These are phyloP conservation scores for Ammopiptanthus mongolicus DNA, from an alignment of 306 rosid genomes.

Conservation along the genomic window DNA sequence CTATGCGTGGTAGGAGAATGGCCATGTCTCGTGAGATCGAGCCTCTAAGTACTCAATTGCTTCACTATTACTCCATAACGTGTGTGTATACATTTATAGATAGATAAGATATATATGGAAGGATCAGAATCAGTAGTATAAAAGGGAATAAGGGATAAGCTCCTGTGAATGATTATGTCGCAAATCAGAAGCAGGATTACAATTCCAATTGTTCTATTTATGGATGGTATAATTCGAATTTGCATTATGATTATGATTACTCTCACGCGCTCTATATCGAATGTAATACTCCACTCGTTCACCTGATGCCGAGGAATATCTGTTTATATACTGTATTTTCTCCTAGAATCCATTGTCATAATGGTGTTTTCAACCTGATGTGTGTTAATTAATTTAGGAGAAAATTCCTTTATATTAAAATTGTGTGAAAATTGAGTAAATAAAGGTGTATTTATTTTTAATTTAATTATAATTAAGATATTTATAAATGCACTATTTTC, in stretches of 20 bases:
- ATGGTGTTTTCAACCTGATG: conserved; percentile 23
- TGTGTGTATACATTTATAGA: background rate
- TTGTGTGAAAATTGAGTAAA: too few relatives aligned
- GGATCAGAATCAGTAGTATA: background rate
- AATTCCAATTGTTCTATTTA: background rate
- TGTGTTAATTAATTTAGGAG: background rate
- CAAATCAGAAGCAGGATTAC: background rate
- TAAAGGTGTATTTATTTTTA: too few relatives aligned
- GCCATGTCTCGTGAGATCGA: conserved; percentile 15
- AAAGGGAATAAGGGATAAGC: conserved; percentile 16
- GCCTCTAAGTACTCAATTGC: conserved; percentile 18
- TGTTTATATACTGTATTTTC: background rate
- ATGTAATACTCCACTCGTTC: background rate
- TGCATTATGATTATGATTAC: background rate
- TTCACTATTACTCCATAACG: conserved; percentile 34
- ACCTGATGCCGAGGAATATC: background rate
- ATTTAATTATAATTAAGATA: background rate
- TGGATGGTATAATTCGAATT: background rate
- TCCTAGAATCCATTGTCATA: background rate
- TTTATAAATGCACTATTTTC: background rate
- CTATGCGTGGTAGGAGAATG: conserved; percentile 22
- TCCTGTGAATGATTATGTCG: conserved; percentile 46
- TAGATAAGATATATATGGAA: background rate
- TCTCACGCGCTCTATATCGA: background rate
- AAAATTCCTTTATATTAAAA: too few relatives aligned